Percentiles rank a stretch among this genome's conserved stretches.
Evolutionary conservation across 257 asterid genomes (phyloP).

Genomic region (Solanum dulcamara): DNA sequence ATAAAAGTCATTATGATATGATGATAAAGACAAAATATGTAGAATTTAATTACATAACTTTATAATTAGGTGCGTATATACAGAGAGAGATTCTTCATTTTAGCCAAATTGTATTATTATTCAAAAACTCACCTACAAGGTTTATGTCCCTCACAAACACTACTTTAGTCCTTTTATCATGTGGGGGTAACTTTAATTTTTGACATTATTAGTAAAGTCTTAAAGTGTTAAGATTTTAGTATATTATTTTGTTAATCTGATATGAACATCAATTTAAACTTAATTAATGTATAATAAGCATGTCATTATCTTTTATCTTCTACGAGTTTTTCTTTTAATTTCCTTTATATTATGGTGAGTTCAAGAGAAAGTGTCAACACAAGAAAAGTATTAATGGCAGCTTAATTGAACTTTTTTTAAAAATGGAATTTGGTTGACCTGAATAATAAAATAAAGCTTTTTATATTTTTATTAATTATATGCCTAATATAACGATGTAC

Average conservation of each 20-base stretch:
- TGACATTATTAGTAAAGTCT: not conserved
- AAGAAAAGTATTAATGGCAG: not conserved
- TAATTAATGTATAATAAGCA: not conserved
- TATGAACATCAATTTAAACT: not conserved
- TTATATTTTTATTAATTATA: not conserved
- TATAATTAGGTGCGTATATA: not conserved
- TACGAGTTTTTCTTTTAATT: not conserved
- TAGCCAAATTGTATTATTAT: not conserved
- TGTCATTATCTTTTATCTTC: not conserved
- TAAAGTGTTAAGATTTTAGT: not conserved
- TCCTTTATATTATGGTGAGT: not conserved
- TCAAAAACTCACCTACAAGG: not conserved
- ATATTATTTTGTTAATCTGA: not conserved
- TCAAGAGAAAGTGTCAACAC: not conserved
- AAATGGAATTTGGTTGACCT: not conserved
- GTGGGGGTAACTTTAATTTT: not conserved
- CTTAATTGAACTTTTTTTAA: not conserved
- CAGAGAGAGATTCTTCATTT: not conserved
- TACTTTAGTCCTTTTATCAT: not conserved
- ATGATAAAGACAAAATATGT: not conserved
- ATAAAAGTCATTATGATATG: not conserved
- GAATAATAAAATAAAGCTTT: not conserved
- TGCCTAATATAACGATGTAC: not conserved
- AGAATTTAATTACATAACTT: not conserved
- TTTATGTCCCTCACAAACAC: not conserved